Evolutionary conservation across 805 yeast species (phyloP).

Genomic region (Phaffomyces antillensis): DNA sequence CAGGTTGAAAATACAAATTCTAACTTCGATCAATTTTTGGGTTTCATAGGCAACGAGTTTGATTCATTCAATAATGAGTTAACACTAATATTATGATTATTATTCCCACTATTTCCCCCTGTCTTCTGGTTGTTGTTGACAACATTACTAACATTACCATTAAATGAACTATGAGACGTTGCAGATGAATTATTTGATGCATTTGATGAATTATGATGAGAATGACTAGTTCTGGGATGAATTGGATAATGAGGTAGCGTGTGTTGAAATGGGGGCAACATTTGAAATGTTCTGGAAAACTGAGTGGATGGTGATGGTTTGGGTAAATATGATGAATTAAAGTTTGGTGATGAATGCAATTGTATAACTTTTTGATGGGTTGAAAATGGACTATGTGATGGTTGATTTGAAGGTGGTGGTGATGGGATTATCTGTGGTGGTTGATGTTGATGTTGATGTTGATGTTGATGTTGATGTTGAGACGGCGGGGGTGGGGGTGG

Average conservation of each 20-base stretch:
- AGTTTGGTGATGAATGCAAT: conserved; percentile 1
- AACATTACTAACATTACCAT: no score
- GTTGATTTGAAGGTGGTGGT: conserved; percentile 1
- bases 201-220: neutral
- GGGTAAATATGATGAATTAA: conserved; percentile 2
- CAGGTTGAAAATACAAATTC: no score
- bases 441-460: neutral
- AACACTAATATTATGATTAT: conserved; percentile 13
- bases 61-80: no score
- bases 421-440: neutral
- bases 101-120: no score
- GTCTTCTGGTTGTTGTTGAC: no score
- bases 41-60: no score
- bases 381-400: conserved; percentile 1
- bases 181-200: neutral
- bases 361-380: conserved; percentile 2
- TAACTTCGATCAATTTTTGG: no score
- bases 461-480: conserved; percentile 1
- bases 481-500: no score
- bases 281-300: conserved; percentile 5
- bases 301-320: conserved; percentile 8
- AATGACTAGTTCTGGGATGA: neutral
- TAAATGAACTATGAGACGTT: no score
- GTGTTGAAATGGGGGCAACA: conserved; percentile 10
- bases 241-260: conserved; percentile 2